Base-by-base conservation (phyloP, 805 yeast genomes). In the Lipomyces orientalis region DNA sequence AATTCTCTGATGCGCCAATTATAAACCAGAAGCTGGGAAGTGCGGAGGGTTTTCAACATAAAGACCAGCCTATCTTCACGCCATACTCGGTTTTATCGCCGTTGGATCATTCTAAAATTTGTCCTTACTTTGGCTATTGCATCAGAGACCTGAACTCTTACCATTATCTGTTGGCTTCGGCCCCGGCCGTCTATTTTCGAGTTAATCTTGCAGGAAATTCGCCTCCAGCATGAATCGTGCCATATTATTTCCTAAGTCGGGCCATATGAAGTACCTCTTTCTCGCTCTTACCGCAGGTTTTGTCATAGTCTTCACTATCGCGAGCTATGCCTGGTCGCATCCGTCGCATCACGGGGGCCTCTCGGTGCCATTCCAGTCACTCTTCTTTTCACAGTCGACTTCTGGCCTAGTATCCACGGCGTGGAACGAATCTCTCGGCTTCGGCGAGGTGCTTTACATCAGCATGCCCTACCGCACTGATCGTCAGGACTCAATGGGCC, bases 381-480 rank as follows among this genome's bases (percentile, higher is more conserved):
- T 39, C 49, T 14, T 39, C 49, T 39, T 16, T 16, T 39, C 49
- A n/a, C 16, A 19, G 6, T 49, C 54, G 10, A 4, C 54, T 22
- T 49, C 54, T 49, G 2, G 5, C 29, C 35, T 61, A 12, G 64
- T 51, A 9, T 25, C 19, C 4, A 25, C 7, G 22, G 64, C 64
- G 5, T 55, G 39, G 51, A 66, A 66, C 56, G 51, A 56, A 14
- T 37, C 69, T 22, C 62, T 66, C 33, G 69, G 66, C 16, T 66
- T 66, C 29, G 69, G 69, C 46, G 61, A 46, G 33, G 52, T 66
- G 8, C 54, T 63, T 12, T 62, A 62, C 29, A 55, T 66, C 34
- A 56, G 62, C 56, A 58, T 66, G 69, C 69, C 69, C 43, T 46
- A 58, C 12, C 66, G 66, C n/a, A 54, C 66, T n/a, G 69, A 62